Base-by-base conservation (phyloP, 2,329 filamentous ascomycete species). In the Metarhizium robertsii region DNA sequence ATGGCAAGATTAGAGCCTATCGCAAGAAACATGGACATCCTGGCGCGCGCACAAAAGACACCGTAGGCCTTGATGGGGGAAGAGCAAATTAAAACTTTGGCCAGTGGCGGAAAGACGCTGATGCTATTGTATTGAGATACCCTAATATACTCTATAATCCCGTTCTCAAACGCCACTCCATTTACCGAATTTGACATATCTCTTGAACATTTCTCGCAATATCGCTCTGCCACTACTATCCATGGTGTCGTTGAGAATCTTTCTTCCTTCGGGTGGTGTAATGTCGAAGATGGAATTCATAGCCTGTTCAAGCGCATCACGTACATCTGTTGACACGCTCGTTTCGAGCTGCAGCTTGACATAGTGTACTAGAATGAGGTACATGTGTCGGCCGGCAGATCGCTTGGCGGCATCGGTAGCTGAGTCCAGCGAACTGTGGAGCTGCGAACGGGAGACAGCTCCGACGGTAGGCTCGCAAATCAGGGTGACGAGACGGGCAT, bases 151-250 rank as follows among this genome's bases (percentile, higher is more conserved):
- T 45, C 25, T 48, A 13, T 48, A 30, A 30, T 30, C 25, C 36
- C 18, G 3, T 16, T n/a, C 11, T 59, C 73, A 83, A 29, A 83
- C 75, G 38, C 80, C 81, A 53, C 70, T 81, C 81, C 83, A 85
- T 72, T 83, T 84, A 46, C 82, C 82, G 71, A 84, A 85, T 68
- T 76, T 81, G 65, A 74, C 74, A 65, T 83, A 86, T 66, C 78
- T 73, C 63, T 76, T 79, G 59, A 78, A 84, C 73, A 85, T 71
- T 57, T 79, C 77, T 60, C 74, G 74, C 66, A 85, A 75, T 32
- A 86, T 76, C 1, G 79, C 81, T 58, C 83, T 71, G 6, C 82
- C 83, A 60, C 77, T 80, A 3, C 70, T 73, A 64, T 86, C 83
- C 69, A 86, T 74, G 32, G 74, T 75, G 60, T 86, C 83, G 61